Evolutionary conservation across 2,329 filamentous ascomycete genomes (phyloP), one percentile per base, ranked within the genome.

Genomic region (Aphanocladium album): DNA sequence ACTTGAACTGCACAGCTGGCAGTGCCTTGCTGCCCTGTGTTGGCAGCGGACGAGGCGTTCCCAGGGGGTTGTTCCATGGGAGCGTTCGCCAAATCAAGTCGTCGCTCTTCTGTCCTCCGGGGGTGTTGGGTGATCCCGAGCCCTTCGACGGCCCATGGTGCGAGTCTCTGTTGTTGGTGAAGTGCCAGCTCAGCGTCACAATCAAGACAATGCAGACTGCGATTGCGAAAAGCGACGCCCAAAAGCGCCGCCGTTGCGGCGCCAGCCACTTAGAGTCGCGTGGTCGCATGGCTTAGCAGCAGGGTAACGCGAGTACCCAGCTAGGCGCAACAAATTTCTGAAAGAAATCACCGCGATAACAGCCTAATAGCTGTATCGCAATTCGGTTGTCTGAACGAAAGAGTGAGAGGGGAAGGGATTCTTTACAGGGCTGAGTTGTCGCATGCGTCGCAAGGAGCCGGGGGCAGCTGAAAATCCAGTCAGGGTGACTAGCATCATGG

Each of bases 51-150:
- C 54, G 54, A 14, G 46, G 49, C 19, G 55, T 41, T 5, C 19
- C 50, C 8, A 62, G 21, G 7, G 60, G 60, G 19, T 62, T 41
- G 9, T 62, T 62, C 49, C 53, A 56, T 21, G 56, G 45, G 16
- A 62, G 39, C 23, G 37, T 57, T 17, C 60, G 53, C 60, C 60
- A 61, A 9, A 61, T 53, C 11, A 61, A 9, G n/a, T 52, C 56
- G 5, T 5, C 47, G 2, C 43, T 17, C n/a, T 27, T 37, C 23
- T 35, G 56, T 33, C 35, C 37, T n/a, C 56, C 47, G 5, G 56
- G 16, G 25, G 16, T 45, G 35, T 12, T 25, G 16, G 54, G 16
- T 17, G 43, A 33, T 27, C 5, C 43, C n/a, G 43, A 35, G 11
- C 30, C 55, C 16, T 41, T 25, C 12, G 43, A 27, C 2, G 37